A percentile compares a stretch with the other conserved stretches of the same genome.
Evolutionary conservation across 2,329 filamentous ascomycete species (phyloP).

Genomic region (Diaporthe humulicola): DNA sequence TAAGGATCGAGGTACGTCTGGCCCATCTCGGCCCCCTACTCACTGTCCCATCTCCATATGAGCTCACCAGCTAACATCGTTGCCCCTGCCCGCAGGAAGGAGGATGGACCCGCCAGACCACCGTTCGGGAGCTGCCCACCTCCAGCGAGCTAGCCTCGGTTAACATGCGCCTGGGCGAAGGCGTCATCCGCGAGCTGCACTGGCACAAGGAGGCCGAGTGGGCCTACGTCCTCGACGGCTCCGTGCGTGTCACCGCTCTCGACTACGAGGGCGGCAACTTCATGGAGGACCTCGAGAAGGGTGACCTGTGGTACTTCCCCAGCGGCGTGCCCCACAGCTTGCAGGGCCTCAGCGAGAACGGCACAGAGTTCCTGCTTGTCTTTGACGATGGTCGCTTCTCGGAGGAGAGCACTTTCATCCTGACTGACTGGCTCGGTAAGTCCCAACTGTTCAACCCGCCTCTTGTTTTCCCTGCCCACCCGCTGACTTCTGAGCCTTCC

Average conservation of each 20-base stretch:
- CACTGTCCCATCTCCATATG: background rate
- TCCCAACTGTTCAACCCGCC: constrained; percentile 19
- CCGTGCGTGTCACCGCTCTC: constrained; percentile 78
- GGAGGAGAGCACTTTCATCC: constrained; percentile 77
- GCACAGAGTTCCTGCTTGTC: constrained; percentile 62
- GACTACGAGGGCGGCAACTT: constrained; percentile 83
- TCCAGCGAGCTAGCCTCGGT: constrained; percentile 81
- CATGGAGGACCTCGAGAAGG: constrained; percentile 81
- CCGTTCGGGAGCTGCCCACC: constrained; percentile 72
- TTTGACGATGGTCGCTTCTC: constrained; percentile 66
- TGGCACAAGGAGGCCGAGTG: constrained; percentile 88
- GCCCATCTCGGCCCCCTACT: no score
- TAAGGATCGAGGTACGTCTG: constrained; percentile 69
- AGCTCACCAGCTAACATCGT: background rate
- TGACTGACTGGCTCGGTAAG: constrained; percentile 79
- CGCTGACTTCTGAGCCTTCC: background rate
- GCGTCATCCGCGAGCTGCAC: constrained; percentile 82
- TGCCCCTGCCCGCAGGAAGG: constrained; percentile 66
- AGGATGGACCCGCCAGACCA: constrained; percentile 83
- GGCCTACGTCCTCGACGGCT: constrained; percentile 80
- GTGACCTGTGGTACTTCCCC: constrained; percentile 87
- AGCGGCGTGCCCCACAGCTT: constrained; percentile 83
- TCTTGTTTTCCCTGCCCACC: no score
- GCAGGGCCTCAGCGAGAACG: constrained; percentile 77
- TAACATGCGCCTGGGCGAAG: constrained; percentile 81